These are phyloP conservation scores for Herpetospermum pedunculosum DNA, from an alignment of 306 rosid genomes.

Conservation along the genomic window DNA sequence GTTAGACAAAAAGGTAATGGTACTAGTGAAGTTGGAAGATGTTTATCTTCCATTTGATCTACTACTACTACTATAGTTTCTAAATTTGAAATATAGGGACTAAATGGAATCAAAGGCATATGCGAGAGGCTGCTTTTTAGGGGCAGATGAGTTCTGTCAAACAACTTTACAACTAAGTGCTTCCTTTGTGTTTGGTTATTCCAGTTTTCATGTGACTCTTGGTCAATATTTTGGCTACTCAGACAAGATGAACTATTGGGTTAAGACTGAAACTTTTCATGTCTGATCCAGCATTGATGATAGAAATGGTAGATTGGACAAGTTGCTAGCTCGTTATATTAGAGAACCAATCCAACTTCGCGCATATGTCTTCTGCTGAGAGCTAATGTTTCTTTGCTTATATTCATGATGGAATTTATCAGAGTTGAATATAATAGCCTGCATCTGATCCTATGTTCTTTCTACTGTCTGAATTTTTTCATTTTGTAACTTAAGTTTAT, in stretches of 20 bases:
- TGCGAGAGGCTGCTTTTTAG: background rate
- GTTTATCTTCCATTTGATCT: background rate
- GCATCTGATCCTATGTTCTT: background rate
- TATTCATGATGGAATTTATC: background rate
- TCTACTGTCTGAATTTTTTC: background rate
- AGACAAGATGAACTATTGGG: background rate
- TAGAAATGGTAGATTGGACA: background rate
- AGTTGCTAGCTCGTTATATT: background rate
- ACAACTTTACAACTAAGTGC: background rate
- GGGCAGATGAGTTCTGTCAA: background rate
- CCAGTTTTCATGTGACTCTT: background rate
- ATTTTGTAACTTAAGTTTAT: background rate
- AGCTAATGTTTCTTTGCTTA: background rate
- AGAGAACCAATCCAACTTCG: background rate
- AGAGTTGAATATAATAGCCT: background rate
- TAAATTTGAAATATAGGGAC: background rate
- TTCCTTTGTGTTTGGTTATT: background rate
- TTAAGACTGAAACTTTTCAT: background rate
- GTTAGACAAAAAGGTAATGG: background rate
- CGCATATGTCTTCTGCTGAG: background rate
- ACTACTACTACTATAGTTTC: background rate
- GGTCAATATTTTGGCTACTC: background rate
- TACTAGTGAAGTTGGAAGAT: background rate
- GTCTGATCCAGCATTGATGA: background rate
- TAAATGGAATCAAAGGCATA: background rate